Evolutionary conservation across 345 rosid genomes (phyloP).

Genomic region (Clarkia xantiana): DNA sequence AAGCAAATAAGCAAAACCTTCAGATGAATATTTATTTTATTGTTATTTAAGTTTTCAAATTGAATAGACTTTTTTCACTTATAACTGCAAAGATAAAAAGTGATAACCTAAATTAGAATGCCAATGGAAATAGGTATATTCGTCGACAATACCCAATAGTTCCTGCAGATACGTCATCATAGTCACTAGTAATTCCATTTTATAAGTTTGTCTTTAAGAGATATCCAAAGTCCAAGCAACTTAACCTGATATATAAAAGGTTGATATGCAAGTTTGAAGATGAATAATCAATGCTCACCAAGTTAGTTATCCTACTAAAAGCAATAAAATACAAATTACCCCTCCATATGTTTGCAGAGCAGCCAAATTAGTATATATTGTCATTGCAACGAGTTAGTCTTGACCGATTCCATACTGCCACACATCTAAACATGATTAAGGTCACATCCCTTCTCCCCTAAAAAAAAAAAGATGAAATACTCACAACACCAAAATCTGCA

Average conservation of each 20-base stretch:
- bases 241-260: slow-evolving; percentile 35
- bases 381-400: slow-evolving; percentile 54
- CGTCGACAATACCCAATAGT: slow-evolving; percentile 6
- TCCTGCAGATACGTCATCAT: slow-evolving; percentile 49
- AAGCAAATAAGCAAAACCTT: slow-evolving; percentile 33
- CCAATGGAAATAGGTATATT: neutral
- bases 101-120: neutral
- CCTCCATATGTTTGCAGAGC: slow-evolving; percentile 62
- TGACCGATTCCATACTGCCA: slow-evolving; percentile 50
- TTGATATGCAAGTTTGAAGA: too few species aligned
- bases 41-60: slow-evolving; percentile 83
- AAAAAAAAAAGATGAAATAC: too few species aligned
- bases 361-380: slow-evolving; percentile 54
- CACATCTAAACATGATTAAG: too few species aligned
- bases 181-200: slow-evolving; percentile 61
- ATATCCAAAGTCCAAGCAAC: slow-evolving; percentile 45
- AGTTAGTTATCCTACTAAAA: too few species aligned
- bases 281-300: too few species aligned
- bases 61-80: slow-evolving; percentile 98
- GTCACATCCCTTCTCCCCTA: too few species aligned
- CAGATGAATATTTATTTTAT: slow-evolving; percentile 82
- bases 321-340: slow-evolving; percentile 14
- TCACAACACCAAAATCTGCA: too few species aligned
- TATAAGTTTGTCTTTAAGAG: slow-evolving; percentile 62
- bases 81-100: slow-evolving; percentile 40